These are phyloP conservation scores for Petasospora fabianii DNA, from an alignment of 1,139 yeast genomes.

Conservation along the genomic window DNA sequence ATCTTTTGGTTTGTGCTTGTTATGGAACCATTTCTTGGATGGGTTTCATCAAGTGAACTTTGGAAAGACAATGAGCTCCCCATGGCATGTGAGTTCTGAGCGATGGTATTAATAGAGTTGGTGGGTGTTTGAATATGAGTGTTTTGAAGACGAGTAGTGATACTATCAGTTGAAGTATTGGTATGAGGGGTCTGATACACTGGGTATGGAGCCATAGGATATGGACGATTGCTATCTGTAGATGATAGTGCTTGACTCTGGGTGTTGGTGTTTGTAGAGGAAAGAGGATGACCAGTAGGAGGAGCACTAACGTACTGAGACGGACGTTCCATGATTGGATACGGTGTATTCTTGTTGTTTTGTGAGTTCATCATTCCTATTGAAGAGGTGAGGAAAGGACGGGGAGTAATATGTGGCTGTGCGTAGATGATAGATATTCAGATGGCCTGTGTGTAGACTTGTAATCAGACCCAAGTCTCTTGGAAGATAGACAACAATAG, in stretches of 20 bases:
- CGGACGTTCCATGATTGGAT: constrained; percentile 7
- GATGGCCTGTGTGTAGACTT: too few relatives aligned
- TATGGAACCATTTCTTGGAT: constrained; percentile 2
- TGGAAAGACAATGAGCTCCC: constrained; percentile 7
- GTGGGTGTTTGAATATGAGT: constrained; percentile 2
- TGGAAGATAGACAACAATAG: too few relatives aligned
- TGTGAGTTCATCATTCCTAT: constrained; percentile 17
- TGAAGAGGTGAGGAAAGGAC: too few relatives aligned
- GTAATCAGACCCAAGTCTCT: too few relatives aligned
- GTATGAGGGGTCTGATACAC: constrained; percentile 6
- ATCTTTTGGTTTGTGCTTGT: background rate
- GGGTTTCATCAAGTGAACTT: constrained; percentile 8
- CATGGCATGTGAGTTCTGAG: constrained; percentile 6
- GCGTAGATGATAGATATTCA: too few relatives aligned
- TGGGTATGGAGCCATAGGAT: constrained; percentile 21
- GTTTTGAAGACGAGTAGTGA: constrained; percentile 14
- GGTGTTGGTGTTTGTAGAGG: background rate
- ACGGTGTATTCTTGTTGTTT: constrained; percentile 3
- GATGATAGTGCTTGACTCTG: too few relatives aligned
- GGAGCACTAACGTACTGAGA: background rate
- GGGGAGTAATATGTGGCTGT: too few relatives aligned
- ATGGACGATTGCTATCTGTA: too few relatives aligned
- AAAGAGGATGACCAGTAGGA: too few relatives aligned
- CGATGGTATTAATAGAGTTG: constrained; percentile 2
- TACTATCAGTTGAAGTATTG: constrained; percentile 19